These are phyloP conservation scores for Tulasnella sp. DNA, from an alignment of 768 basidiomycete species.

Conservation along the genomic window DNA sequence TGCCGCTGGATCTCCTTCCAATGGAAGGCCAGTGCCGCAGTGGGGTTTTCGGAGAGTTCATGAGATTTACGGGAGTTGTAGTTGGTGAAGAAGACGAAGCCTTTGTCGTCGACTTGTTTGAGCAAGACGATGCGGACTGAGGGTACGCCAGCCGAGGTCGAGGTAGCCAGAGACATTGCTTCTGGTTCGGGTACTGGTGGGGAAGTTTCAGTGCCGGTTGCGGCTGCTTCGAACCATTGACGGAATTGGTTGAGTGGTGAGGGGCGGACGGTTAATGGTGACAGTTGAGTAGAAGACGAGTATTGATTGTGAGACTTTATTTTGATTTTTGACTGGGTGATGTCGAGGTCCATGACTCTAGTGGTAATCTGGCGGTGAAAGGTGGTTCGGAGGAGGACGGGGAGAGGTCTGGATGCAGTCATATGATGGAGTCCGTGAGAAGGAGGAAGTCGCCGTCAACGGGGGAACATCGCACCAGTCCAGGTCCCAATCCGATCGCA, in stretches of 20 bases:
- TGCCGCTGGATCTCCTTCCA: constrained; percentile 79
- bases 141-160: constrained; percentile 63
- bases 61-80: constrained; percentile 87
- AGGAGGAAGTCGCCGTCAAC: not conserved
- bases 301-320: constrained; percentile 76
- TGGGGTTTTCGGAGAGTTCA: constrained; percentile 69
- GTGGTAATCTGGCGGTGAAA: not conserved
- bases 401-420: not conserved
- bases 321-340: constrained; percentile 24
- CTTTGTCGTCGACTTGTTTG: constrained; percentile 78
- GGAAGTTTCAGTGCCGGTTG: constrained; percentile 41
- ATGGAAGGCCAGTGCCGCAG: constrained; percentile 80
- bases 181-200: constrained; percentile 36
- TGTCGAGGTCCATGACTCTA: constrained; percentile 4
- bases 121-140: constrained; percentile 85
- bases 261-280: constrained; percentile 51
- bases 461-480: not conserved
- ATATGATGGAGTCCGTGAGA: not conserved
- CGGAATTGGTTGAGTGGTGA: constrained; percentile 82
- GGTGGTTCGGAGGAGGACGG: not conserved
- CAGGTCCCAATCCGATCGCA: not conserved
- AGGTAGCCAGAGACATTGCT: constrained; percentile 80
- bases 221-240: constrained; percentile 69
- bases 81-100: constrained; percentile 97
- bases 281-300: constrained; percentile 52